Evolutionary conservation across 1,284 basidiomycete species (phyloP).

Genomic region (Anthracocystis panici-leucophaei): DNA sequence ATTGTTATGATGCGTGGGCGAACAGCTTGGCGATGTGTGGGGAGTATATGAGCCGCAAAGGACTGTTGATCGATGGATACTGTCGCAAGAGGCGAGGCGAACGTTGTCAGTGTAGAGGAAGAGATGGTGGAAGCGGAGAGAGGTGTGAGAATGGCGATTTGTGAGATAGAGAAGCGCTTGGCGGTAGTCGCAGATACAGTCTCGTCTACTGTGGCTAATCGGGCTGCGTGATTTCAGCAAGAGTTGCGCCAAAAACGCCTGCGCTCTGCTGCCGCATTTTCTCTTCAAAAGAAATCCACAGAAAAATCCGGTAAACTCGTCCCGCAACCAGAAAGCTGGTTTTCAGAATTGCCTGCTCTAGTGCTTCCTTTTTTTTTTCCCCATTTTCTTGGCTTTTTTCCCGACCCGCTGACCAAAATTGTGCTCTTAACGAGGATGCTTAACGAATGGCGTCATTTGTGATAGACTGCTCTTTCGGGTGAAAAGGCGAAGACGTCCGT

Average conservation of each 20-base stretch:
- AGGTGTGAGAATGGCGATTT: constrained; percentile 1
- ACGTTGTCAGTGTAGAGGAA: background rate
- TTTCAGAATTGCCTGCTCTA: background rate
- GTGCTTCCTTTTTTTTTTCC: background rate
- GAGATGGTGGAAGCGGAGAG: constrained; percentile 9
- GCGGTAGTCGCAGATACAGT: background rate
- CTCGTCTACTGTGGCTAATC: too few species aligned
- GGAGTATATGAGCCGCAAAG: background rate
- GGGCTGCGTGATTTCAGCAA: background rate
- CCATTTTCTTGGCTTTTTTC: background rate
- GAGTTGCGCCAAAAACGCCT: constrained; percentile 19
- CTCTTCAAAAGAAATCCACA: constrained; percentile 2
- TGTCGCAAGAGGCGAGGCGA: background rate
- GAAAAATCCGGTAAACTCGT: constrained; percentile 6
- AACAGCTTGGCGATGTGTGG: constrained; percentile 50
- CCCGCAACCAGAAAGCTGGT: background rate
- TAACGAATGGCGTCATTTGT: constrained; percentile 46
- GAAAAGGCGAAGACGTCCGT: background rate
- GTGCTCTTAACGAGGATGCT: constrained; percentile 28
- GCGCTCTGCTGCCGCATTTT: constrained; percentile 7
- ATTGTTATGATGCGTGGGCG: constrained; percentile 39
- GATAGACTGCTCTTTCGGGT: constrained; percentile 3
- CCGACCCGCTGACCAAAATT: constrained; percentile 17
- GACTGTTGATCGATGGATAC: background rate
- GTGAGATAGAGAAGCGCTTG: background rate